A percentile compares a stretch with the other conserved stretches of the same genome.
Evolutionary conservation across 2,329 filamentous ascomycete species (phyloP).

Genomic region (Aspergillus brunneoviolaceus): DNA sequence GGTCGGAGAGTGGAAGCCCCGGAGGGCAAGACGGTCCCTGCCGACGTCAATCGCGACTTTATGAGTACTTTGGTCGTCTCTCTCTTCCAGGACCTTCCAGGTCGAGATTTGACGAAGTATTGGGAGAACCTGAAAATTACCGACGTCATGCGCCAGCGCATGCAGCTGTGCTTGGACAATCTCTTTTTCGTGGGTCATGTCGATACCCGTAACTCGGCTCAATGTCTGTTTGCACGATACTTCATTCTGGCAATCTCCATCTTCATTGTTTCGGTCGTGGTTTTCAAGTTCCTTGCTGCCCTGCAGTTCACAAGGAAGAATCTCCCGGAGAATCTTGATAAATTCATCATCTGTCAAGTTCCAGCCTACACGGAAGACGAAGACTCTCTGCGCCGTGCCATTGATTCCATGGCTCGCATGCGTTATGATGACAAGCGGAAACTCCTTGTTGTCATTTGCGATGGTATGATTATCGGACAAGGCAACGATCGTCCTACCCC

Average conservation of each 20-base stretch:
- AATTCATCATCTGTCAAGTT: conserved; percentile 97
- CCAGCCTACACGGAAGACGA: conserved; percentile 98
- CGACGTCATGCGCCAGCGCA: conserved; percentile 58
- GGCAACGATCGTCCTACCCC: conserved; percentile 96
- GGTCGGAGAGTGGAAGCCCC: conserved; percentile 66
- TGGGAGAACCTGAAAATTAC: conserved; percentile 71
- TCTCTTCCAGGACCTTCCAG: conserved; percentile 74
- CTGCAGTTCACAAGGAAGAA: conserved; percentile 92
- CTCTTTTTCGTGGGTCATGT: conserved; percentile 91
- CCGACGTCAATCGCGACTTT: conserved; percentile 65
- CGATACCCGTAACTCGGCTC: conserved; percentile 82
- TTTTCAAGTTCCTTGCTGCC: conserved; percentile 95
- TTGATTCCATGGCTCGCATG: conserved; percentile 94
- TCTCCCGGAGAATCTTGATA: conserved; percentile 91
- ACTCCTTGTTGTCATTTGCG: conserved; percentile 92
- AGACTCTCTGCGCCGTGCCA: conserved; percentile 91
- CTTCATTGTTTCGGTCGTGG: conserved; percentile 76
- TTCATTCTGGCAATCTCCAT: conserved; percentile 83
- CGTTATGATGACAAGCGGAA: conserved; percentile 98
- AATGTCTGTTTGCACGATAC: conserved; percentile 86
- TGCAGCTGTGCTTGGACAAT: conserved; percentile 85
- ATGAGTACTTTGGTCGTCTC: conserved; percentile 73
- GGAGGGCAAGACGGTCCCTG: conserved; percentile 51
- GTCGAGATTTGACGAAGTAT: conserved; percentile 76
- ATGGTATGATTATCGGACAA: conserved; percentile 99